Evolutionary conservation across 139 green algal species (phyloP).

Genomic region (Chlorella ohadii): DNA sequence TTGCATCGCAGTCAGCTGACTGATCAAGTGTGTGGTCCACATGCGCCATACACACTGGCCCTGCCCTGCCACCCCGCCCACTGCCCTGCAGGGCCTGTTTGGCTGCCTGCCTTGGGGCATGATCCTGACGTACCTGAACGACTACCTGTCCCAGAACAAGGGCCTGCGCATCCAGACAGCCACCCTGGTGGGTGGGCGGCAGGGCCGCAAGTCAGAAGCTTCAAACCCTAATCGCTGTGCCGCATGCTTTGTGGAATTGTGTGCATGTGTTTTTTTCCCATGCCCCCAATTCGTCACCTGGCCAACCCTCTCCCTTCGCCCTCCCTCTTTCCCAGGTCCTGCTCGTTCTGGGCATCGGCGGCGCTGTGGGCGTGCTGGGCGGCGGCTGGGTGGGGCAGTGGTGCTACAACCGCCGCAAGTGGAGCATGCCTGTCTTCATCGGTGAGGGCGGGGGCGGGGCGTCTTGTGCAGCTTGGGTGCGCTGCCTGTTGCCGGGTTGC

Average conservation of each 20-base stretch:
- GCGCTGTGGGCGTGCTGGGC: constrained; percentile 69
- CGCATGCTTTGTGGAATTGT: no score
- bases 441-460: constrained; percentile 12
- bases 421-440: constrained; percentile 61
- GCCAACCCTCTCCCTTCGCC: background rate
- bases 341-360: constrained; percentile 77
- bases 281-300: no score
- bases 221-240: no score
- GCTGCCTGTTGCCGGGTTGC: no score
- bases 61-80: no score
- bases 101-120: constrained; percentile 86
- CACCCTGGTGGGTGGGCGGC: constrained; percentile 38
- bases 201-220: no score
- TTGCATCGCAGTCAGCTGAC: no score
- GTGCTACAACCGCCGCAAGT: constrained; percentile 75
- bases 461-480: no score
- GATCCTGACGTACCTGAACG: constrained; percentile 83
- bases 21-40: background rate
- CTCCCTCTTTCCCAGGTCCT: constrained; percentile 51
- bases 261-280: no score
- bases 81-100: constrained; percentile 61
- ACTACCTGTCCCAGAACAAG: constrained; percentile 77
- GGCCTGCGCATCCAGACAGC: constrained; percentile 46
- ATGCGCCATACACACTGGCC: background rate
- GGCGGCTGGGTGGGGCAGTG: constrained; percentile 76